phyloP scores from a whole-genome alignment of 2,329 filamentous ascomycete genomes.

The Chrysoporthe austroafricana region DNA sequence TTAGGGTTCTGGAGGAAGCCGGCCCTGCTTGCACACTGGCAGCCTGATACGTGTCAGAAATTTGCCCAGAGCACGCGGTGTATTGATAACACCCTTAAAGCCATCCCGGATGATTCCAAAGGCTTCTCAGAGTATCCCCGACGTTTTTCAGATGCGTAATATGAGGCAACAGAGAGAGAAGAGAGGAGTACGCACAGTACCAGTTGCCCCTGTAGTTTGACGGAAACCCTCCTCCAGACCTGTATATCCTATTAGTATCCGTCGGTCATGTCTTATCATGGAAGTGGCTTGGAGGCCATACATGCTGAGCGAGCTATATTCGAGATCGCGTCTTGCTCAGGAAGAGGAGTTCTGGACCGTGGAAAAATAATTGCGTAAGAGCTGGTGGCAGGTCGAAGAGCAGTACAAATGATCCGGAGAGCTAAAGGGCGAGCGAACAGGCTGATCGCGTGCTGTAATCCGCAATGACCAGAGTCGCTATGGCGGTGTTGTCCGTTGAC shows the following conservation, averaged over 20 bases:
- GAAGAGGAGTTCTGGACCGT: background rate
- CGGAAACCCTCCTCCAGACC: background rate
- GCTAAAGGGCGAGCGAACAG: background rate
- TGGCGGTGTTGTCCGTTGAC: background rate
- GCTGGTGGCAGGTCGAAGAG: background rate
- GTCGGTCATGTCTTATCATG: background rate
- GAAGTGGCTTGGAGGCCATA: background rate
- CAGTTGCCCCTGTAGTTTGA: background rate
- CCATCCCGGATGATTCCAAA: background rate
- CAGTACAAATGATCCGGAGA: background rate
- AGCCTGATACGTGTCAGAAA: background rate
- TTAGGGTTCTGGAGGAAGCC: background rate
- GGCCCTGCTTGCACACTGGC: background rate
- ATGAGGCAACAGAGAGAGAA: background rate
- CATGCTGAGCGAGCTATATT: background rate
- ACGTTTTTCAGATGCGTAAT: background rate
- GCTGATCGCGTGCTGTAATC: background rate
- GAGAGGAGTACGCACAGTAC: background rate
- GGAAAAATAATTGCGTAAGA: background rate
- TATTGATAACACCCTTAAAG: background rate
- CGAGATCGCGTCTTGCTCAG: background rate
- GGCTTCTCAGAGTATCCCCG: background rate
- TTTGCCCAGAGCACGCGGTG: background rate
- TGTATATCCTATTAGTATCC: background rate
- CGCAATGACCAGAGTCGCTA: background rate